These are phyloP conservation scores for Dactylellina drechsleri DNA, from an alignment of 2,329 filamentous ascomycete genomes.

Conservation along the genomic window DNA sequence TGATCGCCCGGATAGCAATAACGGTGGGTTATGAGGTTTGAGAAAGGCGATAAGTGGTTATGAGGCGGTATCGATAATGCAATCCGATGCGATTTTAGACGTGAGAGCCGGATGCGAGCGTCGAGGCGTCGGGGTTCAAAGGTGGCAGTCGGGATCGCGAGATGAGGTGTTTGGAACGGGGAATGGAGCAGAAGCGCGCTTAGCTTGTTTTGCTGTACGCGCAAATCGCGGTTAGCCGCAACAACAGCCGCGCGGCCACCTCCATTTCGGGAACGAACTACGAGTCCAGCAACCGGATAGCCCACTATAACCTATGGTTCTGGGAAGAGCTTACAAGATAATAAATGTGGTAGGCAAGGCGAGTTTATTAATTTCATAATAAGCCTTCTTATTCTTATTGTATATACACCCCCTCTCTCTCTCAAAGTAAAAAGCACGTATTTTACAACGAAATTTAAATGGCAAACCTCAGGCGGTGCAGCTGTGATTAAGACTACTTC, in stretches of 20 bases:
- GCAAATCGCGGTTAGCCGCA: conserved; percentile 45
- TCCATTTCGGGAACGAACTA: too few relatives aligned
- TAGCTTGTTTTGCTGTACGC: conserved; percentile 52
- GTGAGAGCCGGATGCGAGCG: conserved; percentile 10
- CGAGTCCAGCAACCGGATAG: too few relatives aligned
- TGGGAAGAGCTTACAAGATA: neutral
- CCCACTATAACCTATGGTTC: neutral
- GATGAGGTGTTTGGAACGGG: conserved; percentile 52
- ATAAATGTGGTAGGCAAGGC: neutral
- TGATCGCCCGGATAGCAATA: neutral
- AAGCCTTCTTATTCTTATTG: conserved; percentile 26
- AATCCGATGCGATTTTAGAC: neutral
- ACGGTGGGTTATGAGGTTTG: neutral
- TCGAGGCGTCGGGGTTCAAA: conserved; percentile 16
- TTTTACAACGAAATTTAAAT: conserved; percentile 46
- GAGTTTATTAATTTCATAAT: neutral
- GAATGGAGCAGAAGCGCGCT: conserved; percentile 54
- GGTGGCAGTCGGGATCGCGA: conserved; percentile 44
- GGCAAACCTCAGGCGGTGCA: conserved; percentile 13
- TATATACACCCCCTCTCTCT: conserved; percentile 42
- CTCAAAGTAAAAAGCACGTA: conserved; percentile 31
- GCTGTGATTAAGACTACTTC: too few relatives aligned
- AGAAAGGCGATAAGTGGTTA: conserved; percentile 1
- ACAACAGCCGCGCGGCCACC: too few relatives aligned
- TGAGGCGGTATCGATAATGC: neutral